phyloP scores from a whole-genome alignment of 2,329 filamentous ascomycete species.

The Pseudogymnoascus sp. region DNA sequence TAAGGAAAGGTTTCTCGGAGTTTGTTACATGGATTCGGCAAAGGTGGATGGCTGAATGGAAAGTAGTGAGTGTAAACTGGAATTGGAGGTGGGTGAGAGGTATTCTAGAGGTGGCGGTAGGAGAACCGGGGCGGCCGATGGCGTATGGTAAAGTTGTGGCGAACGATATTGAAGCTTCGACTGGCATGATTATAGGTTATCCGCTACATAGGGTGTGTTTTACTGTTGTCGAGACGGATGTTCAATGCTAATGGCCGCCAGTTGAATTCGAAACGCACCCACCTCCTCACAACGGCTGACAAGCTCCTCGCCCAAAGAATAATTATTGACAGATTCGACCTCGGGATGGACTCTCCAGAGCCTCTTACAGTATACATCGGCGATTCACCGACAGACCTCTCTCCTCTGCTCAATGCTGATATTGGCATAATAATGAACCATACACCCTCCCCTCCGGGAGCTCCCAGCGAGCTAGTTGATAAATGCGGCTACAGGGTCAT shows the following conservation, averaged over 20 bases:
- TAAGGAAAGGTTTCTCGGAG: not conserved
- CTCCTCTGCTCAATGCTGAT: conserved; percentile 22
- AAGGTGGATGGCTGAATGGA: not conserved
- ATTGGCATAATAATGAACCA: conserved; percentile 21
- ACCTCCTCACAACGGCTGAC: conserved; percentile 19
- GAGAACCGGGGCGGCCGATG: too few relatives aligned
- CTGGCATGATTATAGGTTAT: not conserved
- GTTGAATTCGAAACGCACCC: not conserved
- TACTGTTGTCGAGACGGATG: conserved; percentile 14
- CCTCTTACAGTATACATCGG: conserved; percentile 23
- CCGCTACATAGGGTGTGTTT: not conserved
- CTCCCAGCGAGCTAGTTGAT: conserved; percentile 13
- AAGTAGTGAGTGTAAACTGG: conserved; percentile 14
- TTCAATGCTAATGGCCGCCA: conserved; percentile 16
- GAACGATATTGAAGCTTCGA: not conserved
- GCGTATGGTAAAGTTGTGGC: not conserved
- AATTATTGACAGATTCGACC: conserved; percentile 11
- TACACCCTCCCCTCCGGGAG: not conserved
- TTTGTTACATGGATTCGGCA: not conserved
- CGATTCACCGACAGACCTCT: conserved; percentile 27
- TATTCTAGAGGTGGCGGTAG: too few relatives aligned
- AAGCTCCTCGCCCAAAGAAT: conserved; percentile 21
- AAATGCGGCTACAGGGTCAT: conserved; percentile 17
- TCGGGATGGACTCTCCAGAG: not conserved
- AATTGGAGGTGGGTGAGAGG: conserved; percentile 15